These are phyloP conservation scores for Fusarium gaditjirri DNA, from an alignment of 2,329 filamentous ascomycete genomes.

Conservation along the genomic window DNA sequence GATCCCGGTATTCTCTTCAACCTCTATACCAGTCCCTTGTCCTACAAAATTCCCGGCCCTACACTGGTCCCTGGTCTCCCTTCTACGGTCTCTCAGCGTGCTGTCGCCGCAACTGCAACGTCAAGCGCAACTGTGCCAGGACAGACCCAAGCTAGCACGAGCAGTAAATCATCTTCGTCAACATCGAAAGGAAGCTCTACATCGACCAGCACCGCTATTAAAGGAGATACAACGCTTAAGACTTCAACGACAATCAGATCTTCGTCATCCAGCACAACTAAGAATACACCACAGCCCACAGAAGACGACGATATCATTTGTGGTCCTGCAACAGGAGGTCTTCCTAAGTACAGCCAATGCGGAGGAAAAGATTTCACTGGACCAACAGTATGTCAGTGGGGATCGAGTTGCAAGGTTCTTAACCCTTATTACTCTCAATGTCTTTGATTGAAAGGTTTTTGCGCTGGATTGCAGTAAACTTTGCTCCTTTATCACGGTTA, in stretches of 20 bases:
- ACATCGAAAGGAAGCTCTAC: not conserved
- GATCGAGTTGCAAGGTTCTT: constrained; percentile 16
- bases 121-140: constrained; percentile 38
- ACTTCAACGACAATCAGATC: constrained; percentile 13
- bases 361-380: constrained; percentile 23
- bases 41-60: constrained; percentile 45
- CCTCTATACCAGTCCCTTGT: constrained; percentile 43
- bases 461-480: not conserved
- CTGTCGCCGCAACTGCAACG: constrained; percentile 19
- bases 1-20: constrained; percentile 50
- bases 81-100: constrained; percentile 24
- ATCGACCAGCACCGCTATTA: not conserved
- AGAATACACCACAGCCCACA: not conserved
- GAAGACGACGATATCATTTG: constrained; percentile 29
- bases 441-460: constrained; percentile 12
- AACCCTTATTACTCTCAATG: constrained; percentile 38
- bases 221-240: constrained; percentile 15
- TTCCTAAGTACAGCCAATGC: constrained; percentile 40
- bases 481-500: not conserved
- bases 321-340: constrained; percentile 25
- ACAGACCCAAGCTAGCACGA: not conserved
- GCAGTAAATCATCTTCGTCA: not conserved
- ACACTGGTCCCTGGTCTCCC: constrained; percentile 38
- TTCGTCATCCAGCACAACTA: constrained; percentile 1
- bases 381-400: constrained; percentile 25